Percentiles rank a stretch among this genome's conserved stretches.
Evolutionary conservation across 441 rosid species (phyloP).

Genomic region (Populus trichocarpa): DNA sequence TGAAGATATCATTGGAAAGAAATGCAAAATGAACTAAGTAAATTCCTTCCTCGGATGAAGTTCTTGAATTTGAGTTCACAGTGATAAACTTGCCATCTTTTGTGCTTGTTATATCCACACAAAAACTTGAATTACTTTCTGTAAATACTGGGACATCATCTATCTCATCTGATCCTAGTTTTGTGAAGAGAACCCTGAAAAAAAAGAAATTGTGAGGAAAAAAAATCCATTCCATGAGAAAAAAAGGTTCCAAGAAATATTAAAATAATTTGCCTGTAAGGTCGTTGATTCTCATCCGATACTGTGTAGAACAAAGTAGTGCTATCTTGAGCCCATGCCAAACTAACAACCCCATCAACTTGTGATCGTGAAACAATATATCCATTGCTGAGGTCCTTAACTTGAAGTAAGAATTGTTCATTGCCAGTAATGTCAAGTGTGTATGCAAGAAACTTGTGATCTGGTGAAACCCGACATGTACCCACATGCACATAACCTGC

Average conservation of each 20-base stretch:
- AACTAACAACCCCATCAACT: conserved; percentile 65
- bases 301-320: conserved; percentile 65
- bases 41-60: conserved; percentile 92
- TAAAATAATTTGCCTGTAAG: conserved; percentile 50
- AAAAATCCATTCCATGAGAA: conserved; percentile 8
- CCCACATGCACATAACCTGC: conserved; percentile 79
- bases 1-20: conserved; percentile 7
- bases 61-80: conserved; percentile 91
- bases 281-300: conserved; percentile 65
- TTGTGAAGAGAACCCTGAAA: conserved; percentile 67
- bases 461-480: conserved; percentile 81
- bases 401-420: conserved; percentile 70
- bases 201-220: conserved; percentile 17
- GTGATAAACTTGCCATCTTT: conserved; percentile 96
- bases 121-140: conserved; percentile 69
- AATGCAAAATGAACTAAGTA: conserved; percentile 28
- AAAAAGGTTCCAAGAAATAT: conserved; percentile 7
- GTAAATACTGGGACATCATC: conserved; percentile 43
- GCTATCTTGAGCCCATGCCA: conserved; percentile 92
- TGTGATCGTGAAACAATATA: conserved; percentile 42
- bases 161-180: conserved; percentile 41
- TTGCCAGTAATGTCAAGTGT: conserved; percentile 65
- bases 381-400: conserved; percentile 70
- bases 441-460: conserved; percentile 80
- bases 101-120: conserved; percentile 86